Evolutionary conservation across 2,329 filamentous ascomycete species (phyloP), one percentile per base, ranked within the genome.

Genomic region (Ophiostoma sp.): DNA sequence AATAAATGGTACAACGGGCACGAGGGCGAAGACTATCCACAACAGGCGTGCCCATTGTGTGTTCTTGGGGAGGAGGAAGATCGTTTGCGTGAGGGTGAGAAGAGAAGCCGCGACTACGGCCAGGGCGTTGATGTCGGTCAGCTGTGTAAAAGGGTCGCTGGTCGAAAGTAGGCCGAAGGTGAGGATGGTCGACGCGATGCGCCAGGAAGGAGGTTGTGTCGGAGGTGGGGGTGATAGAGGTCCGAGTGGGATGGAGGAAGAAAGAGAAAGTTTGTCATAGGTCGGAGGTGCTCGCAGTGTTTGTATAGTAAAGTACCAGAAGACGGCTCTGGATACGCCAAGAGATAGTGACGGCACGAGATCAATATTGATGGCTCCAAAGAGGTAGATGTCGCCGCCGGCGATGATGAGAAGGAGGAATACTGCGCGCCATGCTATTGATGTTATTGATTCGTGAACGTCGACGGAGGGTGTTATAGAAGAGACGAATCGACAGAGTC

Each of bases 271-370:
- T n/a, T 42, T 64, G 11, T 64, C 33, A 5, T 64, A 64, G 11
- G 36, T 9, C 8, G 33, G 33, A 15, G 59, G 7, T 2, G 59
- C 17, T 15, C 36, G 59, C 8, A 64, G 9, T 12, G 78, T 75
- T 59, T 79, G 78, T 2, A 80, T 78, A 0, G 76, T 76, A 36
- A 80, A 83, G 71, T 78, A 81, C 82, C 83, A 85, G 1, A 78
- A 76, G 0, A 77, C 72, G 0, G 80, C 79, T 28, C 84, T 84
- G 0, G 75, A 63, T 0, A 79, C 28, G 0, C 79, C 82, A 1
- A 82, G 52, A 0, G 75, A 17, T 0, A 82, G 7, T 0, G 76
- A 75, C 0, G 75, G 48, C 2, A 73, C 6, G 5, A 42, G 2
- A 19, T 28, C 25, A 12, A 48, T 11, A 2, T n/a, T 11, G 1